Evolutionary conservation across 805 yeast genomes (phyloP).

Genomic region (Wickerhamomyces mucosus): DNA sequence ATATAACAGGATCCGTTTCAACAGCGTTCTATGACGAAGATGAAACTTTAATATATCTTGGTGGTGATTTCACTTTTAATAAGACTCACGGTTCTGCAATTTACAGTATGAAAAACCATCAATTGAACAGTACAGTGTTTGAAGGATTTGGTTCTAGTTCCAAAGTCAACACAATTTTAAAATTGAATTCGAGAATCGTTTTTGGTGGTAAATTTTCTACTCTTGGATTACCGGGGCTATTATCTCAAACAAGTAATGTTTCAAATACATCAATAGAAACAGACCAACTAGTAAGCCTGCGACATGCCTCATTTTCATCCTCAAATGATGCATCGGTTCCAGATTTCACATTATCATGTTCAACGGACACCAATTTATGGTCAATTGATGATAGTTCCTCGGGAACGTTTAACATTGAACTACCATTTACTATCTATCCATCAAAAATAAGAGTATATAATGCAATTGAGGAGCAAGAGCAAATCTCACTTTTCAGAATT

Average conservation of each 20-base stretch:
- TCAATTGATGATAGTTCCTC: slow-evolving; percentile 31
- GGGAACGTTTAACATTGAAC: slow-evolving; percentile 57
- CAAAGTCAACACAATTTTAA: slow-evolving; percentile 50
- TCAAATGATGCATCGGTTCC: slow-evolving; percentile 25
- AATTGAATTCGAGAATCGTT: slow-evolving; percentile 43
- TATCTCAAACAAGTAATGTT: slow-evolving; percentile 23
- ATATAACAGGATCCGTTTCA: slow-evolving; percentile 28
- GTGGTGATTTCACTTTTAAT: slow-evolving; percentile 62
- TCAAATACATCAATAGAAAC: slow-evolving; percentile 37
- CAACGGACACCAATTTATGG: slow-evolving; percentile 39
- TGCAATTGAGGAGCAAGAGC: slow-evolving; percentile 34
- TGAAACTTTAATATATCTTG: slow-evolving; percentile 52
- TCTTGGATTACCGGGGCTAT: slow-evolving; percentile 20
- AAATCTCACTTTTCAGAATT: slow-evolving; percentile 57
- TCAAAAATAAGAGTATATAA: slow-evolving; percentile 67
- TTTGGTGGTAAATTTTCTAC: slow-evolving; percentile 75
- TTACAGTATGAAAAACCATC: slow-evolving; percentile 40
- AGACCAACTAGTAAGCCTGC: slow-evolving; percentile 53
- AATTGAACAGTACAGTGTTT: slow-evolving; percentile 48
- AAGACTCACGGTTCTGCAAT: slow-evolving; percentile 49
- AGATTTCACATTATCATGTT: slow-evolving; percentile 40
- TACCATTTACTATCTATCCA: slow-evolving; percentile 53
- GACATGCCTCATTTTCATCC: slow-evolving; percentile 43
- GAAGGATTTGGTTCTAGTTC: slow-evolving; percentile 64
- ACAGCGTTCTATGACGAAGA: slow-evolving; percentile 39